Evolutionary conservation across 495 filamentous ascomycete genomes (phyloP).

Genomic region (Astrothelium macrocarpum): DNA sequence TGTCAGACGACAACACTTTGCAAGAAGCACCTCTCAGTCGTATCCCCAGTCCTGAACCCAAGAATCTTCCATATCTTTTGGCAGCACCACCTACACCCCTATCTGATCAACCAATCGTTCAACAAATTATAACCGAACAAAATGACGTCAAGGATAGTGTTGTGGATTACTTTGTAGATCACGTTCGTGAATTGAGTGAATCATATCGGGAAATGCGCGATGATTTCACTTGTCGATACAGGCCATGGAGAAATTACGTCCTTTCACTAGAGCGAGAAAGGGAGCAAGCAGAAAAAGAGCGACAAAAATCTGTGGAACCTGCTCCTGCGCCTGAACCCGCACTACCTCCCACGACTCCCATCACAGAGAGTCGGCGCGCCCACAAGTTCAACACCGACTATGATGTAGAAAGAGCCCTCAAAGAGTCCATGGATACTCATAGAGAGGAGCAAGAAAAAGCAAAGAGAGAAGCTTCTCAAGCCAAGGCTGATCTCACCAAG

Average conservation of each 20-base stretch:
- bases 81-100: constrained; percentile 27
- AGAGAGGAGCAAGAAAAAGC: constrained; percentile 63
- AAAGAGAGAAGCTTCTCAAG: constrained; percentile 52
- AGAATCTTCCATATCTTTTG: constrained; percentile 28
- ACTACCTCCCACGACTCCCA: constrained; percentile 4
- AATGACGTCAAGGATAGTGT: constrained; percentile 13
- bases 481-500: constrained; percentile 65
- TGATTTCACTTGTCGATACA: background rate
- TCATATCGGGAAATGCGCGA: constrained; percentile 1
- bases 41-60: constrained; percentile 23
- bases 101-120: constrained; percentile 19
- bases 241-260: constrained; percentile 9
- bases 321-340: constrained; percentile 13
- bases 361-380: constrained; percentile 46
- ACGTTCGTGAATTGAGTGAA: background rate
- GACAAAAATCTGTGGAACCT: constrained; percentile 30
- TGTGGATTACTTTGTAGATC: constrained; percentile 8
- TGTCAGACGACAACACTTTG: constrained; percentile 12
- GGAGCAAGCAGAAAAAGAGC: constrained; percentile 16
- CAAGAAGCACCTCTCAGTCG: constrained; percentile 12
- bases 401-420: constrained; percentile 65
- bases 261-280: constrained; percentile 16
- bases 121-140: constrained; percentile 20
- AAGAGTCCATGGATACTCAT: constrained; percentile 67
- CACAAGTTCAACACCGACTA: constrained; percentile 61